phyloP scores from a whole-genome alignment of 2,329 filamentous ascomycete genomes.

The Tolypocladium tundrense region DNA sequence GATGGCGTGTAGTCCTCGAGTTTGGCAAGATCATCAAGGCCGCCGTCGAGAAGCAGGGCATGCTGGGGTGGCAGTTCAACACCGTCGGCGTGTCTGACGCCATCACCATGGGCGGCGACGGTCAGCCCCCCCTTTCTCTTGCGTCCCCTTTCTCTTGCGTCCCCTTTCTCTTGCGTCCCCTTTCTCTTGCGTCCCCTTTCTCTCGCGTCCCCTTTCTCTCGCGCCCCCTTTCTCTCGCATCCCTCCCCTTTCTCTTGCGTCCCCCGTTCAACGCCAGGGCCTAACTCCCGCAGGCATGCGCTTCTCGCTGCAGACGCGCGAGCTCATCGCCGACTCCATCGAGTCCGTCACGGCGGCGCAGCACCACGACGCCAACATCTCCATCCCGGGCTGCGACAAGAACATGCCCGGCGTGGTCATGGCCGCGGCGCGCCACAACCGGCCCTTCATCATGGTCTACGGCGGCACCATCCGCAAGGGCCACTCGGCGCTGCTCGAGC shows the following conservation, averaged over 20 bases:
- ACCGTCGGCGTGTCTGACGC: constrained; percentile 82
- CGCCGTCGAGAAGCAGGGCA: constrained; percentile 67
- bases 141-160: no score
- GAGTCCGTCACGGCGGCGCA: constrained; percentile 90
- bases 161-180: no score
- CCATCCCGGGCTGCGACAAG: constrained; percentile 92
- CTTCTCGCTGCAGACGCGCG: constrained; percentile 80
- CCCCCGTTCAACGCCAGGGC: no score
- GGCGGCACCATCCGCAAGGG: constrained; percentile 85
- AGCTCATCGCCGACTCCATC: constrained; percentile 89
- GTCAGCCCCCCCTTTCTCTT: constrained; percentile 31
- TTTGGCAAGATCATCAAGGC: constrained; percentile 82
- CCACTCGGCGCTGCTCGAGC: constrained; percentile 65
- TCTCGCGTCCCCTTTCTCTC: no score
- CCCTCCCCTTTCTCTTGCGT: no score
- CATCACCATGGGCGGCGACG: constrained; percentile 92
- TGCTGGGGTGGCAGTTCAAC: constrained; percentile 93
- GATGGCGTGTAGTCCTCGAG: constrained; percentile 54
- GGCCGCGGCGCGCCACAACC: constrained; percentile 83
- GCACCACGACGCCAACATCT: constrained; percentile 85
- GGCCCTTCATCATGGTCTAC: constrained; percentile 91
- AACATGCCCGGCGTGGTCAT: constrained; percentile 94
- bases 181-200: no score
- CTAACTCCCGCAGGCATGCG: constrained; percentile 61
- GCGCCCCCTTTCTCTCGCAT: no score